Evolutionary conservation across 148 eudicot genomes (phyloP), one percentile per base, ranked within the genome.

Genomic region (Polygonum aviculare): DNA sequence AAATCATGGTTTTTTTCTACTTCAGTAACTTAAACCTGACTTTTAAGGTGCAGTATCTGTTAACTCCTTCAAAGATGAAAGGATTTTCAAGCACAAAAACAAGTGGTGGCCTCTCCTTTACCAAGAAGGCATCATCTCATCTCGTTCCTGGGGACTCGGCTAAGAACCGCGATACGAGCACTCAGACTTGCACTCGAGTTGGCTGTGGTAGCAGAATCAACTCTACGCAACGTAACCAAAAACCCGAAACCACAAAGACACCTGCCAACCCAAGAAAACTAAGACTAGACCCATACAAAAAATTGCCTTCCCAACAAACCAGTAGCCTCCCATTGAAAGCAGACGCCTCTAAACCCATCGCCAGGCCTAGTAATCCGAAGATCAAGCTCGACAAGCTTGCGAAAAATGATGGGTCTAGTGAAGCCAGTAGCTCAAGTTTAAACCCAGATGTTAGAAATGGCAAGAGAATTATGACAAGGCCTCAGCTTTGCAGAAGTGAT

Each of bases 121-220:
- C 92, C 4, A 87, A 82, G 75, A 89, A 84, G 78, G 80, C 81
- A 6, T 76, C 89, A 16, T 52, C 59, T 52, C 78, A 80, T 81
- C 77, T 62, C 79, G 69, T 79, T 73, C 74, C 69, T 21, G 85
- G 87, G 81, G 85, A 85, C 75, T 65, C 86, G 33, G 45, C 87
- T 75, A 80, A 84, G 44, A 78, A 77, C 76, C 78, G 81, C 76
- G 87, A 85, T 59, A 80, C 78, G 45, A 79, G 78, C 79, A 81
- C 76, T 81, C 90, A 83, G 73, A 87, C 86, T 57, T 93, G 97
- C 83, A 93, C 90, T 60, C 83, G 98, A 81, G 80, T 78, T 75
- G 94, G 94, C 67, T 93, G 98, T 80, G 84, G 91, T 57, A 94
- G 91, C 75, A 87, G 87, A 78, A 79, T 89, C 76, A 89, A 82